Base-by-base conservation (phyloP, 495 filamentous ascomycete genomes). In the Acidomyces sp. region DNA sequence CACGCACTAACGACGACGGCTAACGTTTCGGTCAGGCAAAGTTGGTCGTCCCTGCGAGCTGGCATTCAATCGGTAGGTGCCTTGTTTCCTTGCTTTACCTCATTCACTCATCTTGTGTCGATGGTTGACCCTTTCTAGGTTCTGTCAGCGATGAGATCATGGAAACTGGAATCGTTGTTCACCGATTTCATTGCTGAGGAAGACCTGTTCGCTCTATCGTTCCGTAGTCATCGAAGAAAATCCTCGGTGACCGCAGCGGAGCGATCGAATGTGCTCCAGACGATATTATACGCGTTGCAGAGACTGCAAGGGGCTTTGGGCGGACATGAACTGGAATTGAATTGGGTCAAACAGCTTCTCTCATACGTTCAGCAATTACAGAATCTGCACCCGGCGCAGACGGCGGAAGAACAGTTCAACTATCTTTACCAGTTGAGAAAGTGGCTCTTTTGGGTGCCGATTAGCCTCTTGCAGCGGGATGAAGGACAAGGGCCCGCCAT, bases 361-460 rank as follows among this genome's bases (percentile, higher is more conserved):
- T 75, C 69, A 35, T 94, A 93, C 62, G 65, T 93, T 25, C 77
- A 85, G 54, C 72, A 77, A 13, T 74, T 94, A 39, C 76, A 79
- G 55, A 70, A 77, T 33, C 74, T 85, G 40, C 75, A 77, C 46
- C 76, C 84, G 1, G 76, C 73, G 2, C 74, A 80, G 45, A 74
- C 78, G 6, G 67, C 83, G 13, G 75, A 82, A 52, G 75, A 90
- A 41, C 78, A 88, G 49, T 96, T 96, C 57, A 77, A 85, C 55
- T 77, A 85, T 46, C 72, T 96, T 19, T 82, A 87, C 45, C 72
- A 80, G 5, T 70, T 97, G 13, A 78, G 87, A 30, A 74, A 78
- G 41, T 95, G 92, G 87, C 72, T 96, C 16, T 93, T 95, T 64
- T 97, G 86, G 83, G 70, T 94, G 32, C 92, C 92, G 3, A 74